A percentile compares a stretch with the other conserved stretches of the same genome.
phyloP scores from a whole-genome alignment of 768 basidiomycete species.

The Russula sp. region DNA sequence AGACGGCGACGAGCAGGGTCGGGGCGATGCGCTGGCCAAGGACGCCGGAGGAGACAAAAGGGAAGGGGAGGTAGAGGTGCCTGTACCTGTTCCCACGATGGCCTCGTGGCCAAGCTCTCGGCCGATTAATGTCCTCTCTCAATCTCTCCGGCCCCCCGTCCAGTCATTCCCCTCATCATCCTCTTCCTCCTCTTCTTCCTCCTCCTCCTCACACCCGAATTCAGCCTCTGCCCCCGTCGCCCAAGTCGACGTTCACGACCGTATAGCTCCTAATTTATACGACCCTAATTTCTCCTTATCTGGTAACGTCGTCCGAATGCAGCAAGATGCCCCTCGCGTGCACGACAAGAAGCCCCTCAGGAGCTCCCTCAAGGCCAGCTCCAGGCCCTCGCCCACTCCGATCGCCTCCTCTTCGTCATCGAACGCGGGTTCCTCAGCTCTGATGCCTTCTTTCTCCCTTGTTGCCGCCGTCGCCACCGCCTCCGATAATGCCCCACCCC shows the following conservation, averaged over 20 bases:
- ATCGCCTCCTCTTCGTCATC: slow-evolving; percentile 19
- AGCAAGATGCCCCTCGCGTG: slow-evolving; percentile 17
- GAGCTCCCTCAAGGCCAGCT: slow-evolving; percentile 18
- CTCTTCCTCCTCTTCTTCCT: neutral
- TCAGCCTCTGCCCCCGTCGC: slow-evolving; percentile 3
- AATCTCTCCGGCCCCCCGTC: neutral
- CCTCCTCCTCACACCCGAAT: neutral
- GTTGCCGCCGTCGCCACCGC: slow-evolving; percentile 23
- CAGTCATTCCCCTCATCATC: neutral
- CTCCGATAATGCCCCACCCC: slow-evolving; percentile 24
- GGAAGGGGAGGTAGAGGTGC: neutral
- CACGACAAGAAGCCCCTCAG: slow-evolving; percentile 18
- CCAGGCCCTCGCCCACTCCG: slow-evolving; percentile 12
- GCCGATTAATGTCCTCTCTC: neutral
- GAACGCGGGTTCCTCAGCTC: neutral
- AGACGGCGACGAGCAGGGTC: neutral
- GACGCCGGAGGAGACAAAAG: neutral
- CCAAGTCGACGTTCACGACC: slow-evolving; percentile 1
- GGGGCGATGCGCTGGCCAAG: neutral
- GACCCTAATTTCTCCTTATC: slow-evolving; percentile 7
- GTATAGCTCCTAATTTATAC: slow-evolving; percentile 15
- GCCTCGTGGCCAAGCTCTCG: neutral
- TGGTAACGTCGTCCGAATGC: slow-evolving; percentile 14
- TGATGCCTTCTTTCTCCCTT: slow-evolving; percentile 15
- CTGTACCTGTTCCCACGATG: slow-evolving; percentile 8